Evolutionary conservation across 129 eudicot species (phyloP), one percentile per base, ranked within the genome.

Genomic region (Helichrysum umbraculigerum): DNA sequence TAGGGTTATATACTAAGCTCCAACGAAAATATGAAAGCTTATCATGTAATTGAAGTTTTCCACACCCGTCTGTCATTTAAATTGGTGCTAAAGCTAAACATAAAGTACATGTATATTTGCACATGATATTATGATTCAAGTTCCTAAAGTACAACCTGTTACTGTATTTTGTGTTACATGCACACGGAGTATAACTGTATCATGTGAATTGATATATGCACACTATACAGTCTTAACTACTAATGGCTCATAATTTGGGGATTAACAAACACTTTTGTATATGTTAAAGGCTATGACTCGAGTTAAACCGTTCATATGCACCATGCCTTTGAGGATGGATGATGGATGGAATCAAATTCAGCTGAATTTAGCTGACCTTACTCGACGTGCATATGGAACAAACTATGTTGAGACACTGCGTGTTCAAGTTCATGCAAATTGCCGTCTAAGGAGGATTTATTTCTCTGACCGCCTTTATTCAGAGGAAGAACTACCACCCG

Each of bases 331-430:
- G 85, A 82, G 77, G 81, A 58, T 95, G 95, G 99, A 95, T 68
- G 99, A 95, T 37, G 99, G 97, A 39, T 95, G 99, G 99, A 95
- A 95, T 79, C 99, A 95, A 83, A 89, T 95, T 47, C 99, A 91
- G 76, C 80, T 95, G 78, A 95, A 95, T 83, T 94, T 95, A 57
- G 79, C 89, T 70, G 99, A 95, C 79, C 83, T 87, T 50, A 95
- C 97, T 34, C 83, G 96, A 72, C 87, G 99, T 41, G 99, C 99
- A 6, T 95, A 95, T 81, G 99, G 99, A 78, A 95, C 99, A 22
- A 95, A 95, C 69, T 95, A 95, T 39, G 97, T 79, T 2, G 99
- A 95, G 88, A 91, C 99, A 1, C 70, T 95, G 68, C 85, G 99
- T 74, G 97, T 95, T 80, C 99, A 95, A 77, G 97, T 95, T 77